Percentiles rank a stretch among this genome's conserved stretches.
Evolutionary conservation across 2,329 filamentous ascomycete genomes (phyloP).

Genomic region (Phoma sp.): DNA sequence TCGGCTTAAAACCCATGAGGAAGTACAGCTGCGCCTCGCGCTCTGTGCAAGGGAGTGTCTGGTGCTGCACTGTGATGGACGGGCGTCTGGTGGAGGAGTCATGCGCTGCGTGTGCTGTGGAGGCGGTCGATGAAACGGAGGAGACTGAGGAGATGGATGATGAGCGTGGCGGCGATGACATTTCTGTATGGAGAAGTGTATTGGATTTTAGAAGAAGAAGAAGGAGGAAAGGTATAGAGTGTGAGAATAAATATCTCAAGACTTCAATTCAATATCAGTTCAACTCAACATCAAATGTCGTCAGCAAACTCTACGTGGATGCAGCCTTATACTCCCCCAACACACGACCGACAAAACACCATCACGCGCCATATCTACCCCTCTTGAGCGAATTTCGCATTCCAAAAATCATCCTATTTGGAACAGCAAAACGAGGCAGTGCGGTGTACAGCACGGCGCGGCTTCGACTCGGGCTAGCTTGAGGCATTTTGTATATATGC

Average conservation of each 20-base stretch:
- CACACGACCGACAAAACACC: neutral
- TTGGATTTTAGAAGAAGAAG: too few relatives aligned
- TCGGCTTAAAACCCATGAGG: conserved; percentile 32
- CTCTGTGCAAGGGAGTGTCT: conserved; percentile 15
- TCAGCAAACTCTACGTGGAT: too few relatives aligned
- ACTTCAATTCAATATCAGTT: too few relatives aligned
- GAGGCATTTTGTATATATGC: conserved; percentile 12
- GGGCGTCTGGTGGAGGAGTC: too few relatives aligned
- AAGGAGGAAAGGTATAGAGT: too few relatives aligned
- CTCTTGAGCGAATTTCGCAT: conserved; percentile 15
- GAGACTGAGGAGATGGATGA: conserved; percentile 8
- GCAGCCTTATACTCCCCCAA: neutral
- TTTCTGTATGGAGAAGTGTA: too few relatives aligned
- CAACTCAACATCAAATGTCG: too few relatives aligned
- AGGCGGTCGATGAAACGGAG: conserved; percentile 1
- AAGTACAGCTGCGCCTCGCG: conserved; percentile 38
- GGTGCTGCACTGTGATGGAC: conserved; percentile 17
- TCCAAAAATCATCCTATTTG: too few relatives aligned
- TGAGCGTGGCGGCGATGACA: neutral
- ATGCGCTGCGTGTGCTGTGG: too few relatives aligned
- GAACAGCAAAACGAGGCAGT: neutral
- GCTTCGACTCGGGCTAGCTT: conserved; percentile 2
- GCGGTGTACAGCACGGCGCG: conserved; percentile 5
- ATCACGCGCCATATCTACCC: conserved; percentile 21
- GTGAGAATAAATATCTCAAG: too few relatives aligned